Evolutionary conservation across 2,329 filamentous ascomycete species (phyloP).

Genomic region (Penicillium sclerotigenum): DNA sequence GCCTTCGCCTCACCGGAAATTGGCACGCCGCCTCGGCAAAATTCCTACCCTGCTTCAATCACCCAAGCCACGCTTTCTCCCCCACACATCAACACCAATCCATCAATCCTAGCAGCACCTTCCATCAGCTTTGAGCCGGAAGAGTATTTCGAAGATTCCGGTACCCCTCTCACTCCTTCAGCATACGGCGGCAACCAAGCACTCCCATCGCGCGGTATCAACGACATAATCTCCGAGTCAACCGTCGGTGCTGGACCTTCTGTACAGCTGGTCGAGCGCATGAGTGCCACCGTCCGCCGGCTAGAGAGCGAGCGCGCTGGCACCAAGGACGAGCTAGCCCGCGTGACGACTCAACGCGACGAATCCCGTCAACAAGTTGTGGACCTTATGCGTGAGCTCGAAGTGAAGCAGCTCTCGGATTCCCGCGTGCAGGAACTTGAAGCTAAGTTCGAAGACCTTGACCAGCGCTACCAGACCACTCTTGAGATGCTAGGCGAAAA

Average conservation of each 20-base stretch:
- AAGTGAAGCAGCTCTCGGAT: conserved; percentile 62
- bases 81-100: conserved; percentile 23
- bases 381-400: conserved; percentile 78
- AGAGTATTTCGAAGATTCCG: conserved; percentile 41
- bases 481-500: conserved; percentile 95
- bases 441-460: conserved; percentile 63
- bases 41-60: conserved; percentile 41
- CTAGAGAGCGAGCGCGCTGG: conserved; percentile 89
- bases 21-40: conserved; percentile 46
- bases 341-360: conserved; percentile 81
- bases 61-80: conserved; percentile 30
- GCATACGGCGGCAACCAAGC: conserved; percentile 39
- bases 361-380: conserved; percentile 93
- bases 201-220: conserved; percentile 56
- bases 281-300: conserved; percentile 88
- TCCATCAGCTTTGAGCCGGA: conserved; percentile 48
- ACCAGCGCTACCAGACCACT: conserved; percentile 80
- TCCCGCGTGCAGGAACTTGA: conserved; percentile 64
- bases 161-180: conserved; percentile 37
- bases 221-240: conserved; percentile 84
- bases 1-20: conserved; percentile 36
- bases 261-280: conserved; percentile 91
- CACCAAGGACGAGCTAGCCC: conserved; percentile 77
- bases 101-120: conserved; percentile 30
- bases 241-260: conserved; percentile 87